Percentiles rank a stretch among this genome's conserved stretches.
These are phyloP conservation scores for Salix koriyanagi DNA, from an alignment of 345 rosid species.

Conservation along the genomic window DNA sequence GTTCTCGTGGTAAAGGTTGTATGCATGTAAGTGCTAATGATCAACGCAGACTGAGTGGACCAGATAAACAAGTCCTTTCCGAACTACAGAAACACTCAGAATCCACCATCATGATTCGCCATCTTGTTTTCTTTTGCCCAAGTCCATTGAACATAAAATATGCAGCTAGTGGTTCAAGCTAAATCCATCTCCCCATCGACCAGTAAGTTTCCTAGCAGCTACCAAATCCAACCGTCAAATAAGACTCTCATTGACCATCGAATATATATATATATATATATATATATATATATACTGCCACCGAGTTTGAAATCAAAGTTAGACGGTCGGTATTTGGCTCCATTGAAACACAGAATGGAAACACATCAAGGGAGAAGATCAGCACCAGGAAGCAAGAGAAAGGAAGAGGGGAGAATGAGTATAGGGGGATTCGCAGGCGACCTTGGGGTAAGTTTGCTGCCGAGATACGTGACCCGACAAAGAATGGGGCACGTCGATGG, in stretches of 20 bases:
- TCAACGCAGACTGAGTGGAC: background rate
- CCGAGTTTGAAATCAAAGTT: conserved; percentile 2
- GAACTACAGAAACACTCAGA: background rate
- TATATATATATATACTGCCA: background rate
- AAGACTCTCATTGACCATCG: conserved; percentile 11
- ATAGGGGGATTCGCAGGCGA: conserved; percentile 64
- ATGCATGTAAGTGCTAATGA: background rate
- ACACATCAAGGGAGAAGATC: conserved; percentile 5
- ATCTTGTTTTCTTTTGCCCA: background rate
- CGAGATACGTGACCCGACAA: conserved; percentile 72
- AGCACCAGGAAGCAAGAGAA: background rate
- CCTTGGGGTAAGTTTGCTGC: conserved; percentile 88
- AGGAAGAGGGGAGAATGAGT: conserved; percentile 37
- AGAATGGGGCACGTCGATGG: conserved; percentile 66
- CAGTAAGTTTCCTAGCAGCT: conserved; percentile 10
- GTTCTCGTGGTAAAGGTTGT: background rate
- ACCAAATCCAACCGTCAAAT: conserved; percentile 23
- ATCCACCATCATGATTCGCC: background rate
- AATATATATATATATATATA: background rate
- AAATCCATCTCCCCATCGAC: background rate
- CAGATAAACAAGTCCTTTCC: background rate
- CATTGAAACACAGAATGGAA: conserved; percentile 16
- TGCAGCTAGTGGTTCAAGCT: background rate
- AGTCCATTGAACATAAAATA: conserved; percentile 5
- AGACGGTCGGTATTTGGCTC: background rate